These are phyloP conservation scores for Ogataea minuta DNA, from an alignment of 805 yeast species.

Conservation along the genomic window DNA sequence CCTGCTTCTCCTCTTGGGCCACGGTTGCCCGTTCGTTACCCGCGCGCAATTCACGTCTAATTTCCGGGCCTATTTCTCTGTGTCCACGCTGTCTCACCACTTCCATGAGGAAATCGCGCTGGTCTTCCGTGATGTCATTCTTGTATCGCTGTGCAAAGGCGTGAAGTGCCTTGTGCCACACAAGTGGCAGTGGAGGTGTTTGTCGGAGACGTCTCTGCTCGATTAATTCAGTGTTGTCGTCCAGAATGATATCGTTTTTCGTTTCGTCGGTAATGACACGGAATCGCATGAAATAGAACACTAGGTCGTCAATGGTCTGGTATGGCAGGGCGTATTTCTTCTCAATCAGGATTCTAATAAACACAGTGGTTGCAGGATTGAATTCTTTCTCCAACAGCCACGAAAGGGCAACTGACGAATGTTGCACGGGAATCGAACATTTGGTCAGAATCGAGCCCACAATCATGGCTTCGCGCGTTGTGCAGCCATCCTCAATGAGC, in stretches of 20 bases:
- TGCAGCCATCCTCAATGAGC: constrained; percentile 80
- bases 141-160: constrained; percentile 95
- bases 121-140: constrained; percentile 98
- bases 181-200: constrained; percentile 76
- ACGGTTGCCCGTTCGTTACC: constrained; percentile 60
- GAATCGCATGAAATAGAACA: constrained; percentile 90
- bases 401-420: constrained; percentile 92
- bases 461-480: constrained; percentile 91
- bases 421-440: constrained; percentile 90
- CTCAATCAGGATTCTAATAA: constrained; percentile 84
- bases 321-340: constrained; percentile 96
- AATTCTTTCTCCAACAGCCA: constrained; percentile 80
- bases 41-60: constrained; percentile 87
- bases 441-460: constrained; percentile 89
- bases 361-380: constrained; percentile 84
- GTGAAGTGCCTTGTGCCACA: constrained; percentile 96
- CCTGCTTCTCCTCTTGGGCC: constrained; percentile 21
- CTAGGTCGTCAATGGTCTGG: constrained; percentile 92
- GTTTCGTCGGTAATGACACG: constrained; percentile 52
- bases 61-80: constrained; percentile 86
- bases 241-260: constrained; percentile 24
- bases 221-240: constrained; percentile 27
- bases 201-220: constrained; percentile 33
- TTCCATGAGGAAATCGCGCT: constrained; percentile 88
- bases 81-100: constrained; percentile 90